A percentile compares a stretch with the other conserved stretches of the same genome.
phyloP scores from a whole-genome alignment of 805 yeast genomes.

The Candida saitoana region DNA sequence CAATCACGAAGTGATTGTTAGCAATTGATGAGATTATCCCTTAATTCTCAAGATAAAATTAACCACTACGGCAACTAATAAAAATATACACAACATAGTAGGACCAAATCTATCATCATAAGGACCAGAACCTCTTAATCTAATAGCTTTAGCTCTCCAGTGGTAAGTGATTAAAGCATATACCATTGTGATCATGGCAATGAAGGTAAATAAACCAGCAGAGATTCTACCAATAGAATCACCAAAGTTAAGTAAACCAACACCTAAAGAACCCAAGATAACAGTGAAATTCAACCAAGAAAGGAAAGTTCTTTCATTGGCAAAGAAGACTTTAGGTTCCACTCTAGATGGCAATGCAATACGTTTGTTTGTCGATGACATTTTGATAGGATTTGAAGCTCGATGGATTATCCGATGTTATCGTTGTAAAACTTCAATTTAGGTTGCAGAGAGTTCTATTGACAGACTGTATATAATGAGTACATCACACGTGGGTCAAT shows the following conservation, averaged over 20 bases:
- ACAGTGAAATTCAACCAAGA: conserved; percentile 99
- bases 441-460: too few relatives aligned
- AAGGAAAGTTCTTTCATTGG: conserved; percentile 96
- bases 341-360: conserved; percentile 97
- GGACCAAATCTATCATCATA: conserved; percentile 99
- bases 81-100: conserved; percentile 91
- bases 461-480: too few relatives aligned
- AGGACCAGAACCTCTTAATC: conserved; percentile 98
- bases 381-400: too few relatives aligned
- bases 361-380: conserved; percentile 57
- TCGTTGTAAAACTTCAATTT: not conserved
- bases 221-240: conserved; percentile 88
- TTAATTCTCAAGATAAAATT: conserved; percentile 83
- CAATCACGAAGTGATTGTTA: too few relatives aligned
- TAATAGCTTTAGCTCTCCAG: conserved; percentile 99
- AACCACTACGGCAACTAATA: conserved; percentile 87
- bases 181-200: conserved; percentile 96
- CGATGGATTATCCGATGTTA: too few relatives aligned
- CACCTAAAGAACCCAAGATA: conserved; percentile 92
- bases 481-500: not conserved
- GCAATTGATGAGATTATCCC: conserved; percentile 31
- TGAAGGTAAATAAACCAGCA: conserved; percentile 90
- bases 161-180: conserved; percentile 95
- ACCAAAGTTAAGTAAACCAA: conserved; percentile 94
- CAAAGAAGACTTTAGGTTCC: conserved; percentile 98